phyloP scores from a whole-genome alignment of 139 green algal genomes.

The Medakamo hakoo region DNA sequence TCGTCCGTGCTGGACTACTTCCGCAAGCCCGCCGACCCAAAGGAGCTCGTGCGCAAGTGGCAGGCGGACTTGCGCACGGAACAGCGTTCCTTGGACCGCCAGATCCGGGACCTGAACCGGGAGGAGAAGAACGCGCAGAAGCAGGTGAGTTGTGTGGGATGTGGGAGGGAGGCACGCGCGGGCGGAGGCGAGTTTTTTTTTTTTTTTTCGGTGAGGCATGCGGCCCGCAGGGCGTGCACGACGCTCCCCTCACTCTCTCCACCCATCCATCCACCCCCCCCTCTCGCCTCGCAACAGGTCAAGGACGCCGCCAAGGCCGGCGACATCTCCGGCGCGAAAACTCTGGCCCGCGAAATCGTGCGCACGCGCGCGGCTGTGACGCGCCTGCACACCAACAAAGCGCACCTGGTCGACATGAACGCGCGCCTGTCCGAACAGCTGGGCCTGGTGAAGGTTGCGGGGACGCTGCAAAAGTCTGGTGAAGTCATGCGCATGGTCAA shows the following conservation, averaged over 20 bases:
- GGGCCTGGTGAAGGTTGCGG: slow-evolving; percentile 42
- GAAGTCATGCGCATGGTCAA: slow-evolving; percentile 70
- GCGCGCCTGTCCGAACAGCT: slow-evolving; percentile 57
- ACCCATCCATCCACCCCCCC: not conserved
- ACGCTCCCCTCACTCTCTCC: not conserved
- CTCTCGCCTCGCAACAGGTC: slow-evolving; percentile 17
- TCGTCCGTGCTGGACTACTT: slow-evolving; percentile 1
- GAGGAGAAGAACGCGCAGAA: slow-evolving; percentile 63
- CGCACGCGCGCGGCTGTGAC: not conserved
- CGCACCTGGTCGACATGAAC: not conserved
- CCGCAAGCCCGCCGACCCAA: slow-evolving; percentile 17
- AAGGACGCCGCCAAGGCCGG: slow-evolving; percentile 61
- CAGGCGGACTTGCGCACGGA: slow-evolving; percentile 18
- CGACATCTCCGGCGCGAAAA: slow-evolving; percentile 48
- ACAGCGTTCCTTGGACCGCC: slow-evolving; percentile 12
- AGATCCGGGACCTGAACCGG: slow-evolving; percentile 47
- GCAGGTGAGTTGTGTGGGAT: slow-evolving; percentile 1
- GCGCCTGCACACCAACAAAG: not conserved
- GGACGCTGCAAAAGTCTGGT: slow-evolving; percentile 46
- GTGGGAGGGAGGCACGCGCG: not conserved
- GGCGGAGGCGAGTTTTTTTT: not conserved
- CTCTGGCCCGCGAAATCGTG: not conserved
- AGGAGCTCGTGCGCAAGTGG: slow-evolving; percentile 35
- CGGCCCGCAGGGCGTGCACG: not conserved
- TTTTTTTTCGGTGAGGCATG: too few relatives aligned